phyloP scores from a whole-genome alignment of 768 basidiomycete species.

The Boletus sp. region DNA sequence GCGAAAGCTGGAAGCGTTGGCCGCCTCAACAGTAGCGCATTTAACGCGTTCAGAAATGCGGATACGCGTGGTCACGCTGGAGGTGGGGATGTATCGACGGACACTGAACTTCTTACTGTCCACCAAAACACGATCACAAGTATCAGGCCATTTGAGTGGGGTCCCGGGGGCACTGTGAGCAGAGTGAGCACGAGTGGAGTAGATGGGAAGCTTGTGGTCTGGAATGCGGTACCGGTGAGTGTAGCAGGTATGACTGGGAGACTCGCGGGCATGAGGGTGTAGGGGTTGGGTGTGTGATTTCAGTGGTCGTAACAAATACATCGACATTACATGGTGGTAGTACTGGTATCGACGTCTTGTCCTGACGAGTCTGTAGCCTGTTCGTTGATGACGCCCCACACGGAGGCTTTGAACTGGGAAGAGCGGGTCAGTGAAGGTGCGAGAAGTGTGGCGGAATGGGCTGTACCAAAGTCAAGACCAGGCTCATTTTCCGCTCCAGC shows the following conservation, averaged over 20 bases:
- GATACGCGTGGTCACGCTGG: constrained; percentile 62
- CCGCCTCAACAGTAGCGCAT: constrained; percentile 88
- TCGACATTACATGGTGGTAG: constrained; percentile 10
- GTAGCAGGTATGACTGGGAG: constrained; percentile 41
- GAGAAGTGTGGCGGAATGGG: background rate
- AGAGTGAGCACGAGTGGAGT: constrained; percentile 90
- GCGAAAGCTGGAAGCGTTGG: constrained; percentile 50
- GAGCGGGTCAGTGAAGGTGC: constrained; percentile 1
- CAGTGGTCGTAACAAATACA: no score
- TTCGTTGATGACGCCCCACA: constrained; percentile 91
- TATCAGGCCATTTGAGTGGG: constrained; percentile 68
- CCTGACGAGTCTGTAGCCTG: constrained; percentile 40
- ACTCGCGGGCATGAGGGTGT: constrained; percentile 48
- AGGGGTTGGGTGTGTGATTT: background rate
- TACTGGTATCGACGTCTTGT: constrained; percentile 16
- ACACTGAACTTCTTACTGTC: constrained; percentile 81
- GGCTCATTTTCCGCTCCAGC: constrained; percentile 91
- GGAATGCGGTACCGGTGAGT: constrained; percentile 68
- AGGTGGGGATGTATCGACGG: constrained; percentile 35
- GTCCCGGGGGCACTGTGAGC: constrained; percentile 51
- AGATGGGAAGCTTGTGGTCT: constrained; percentile 90
- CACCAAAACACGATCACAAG: constrained; percentile 99
- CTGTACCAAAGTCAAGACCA: constrained; percentile 84
- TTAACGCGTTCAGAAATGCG: constrained; percentile 90
- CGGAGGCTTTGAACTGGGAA: constrained; percentile 87